Evolutionary conservation across 208 protist genomes (phyloP).

Genomic region (Leishmania turanica): DNA sequence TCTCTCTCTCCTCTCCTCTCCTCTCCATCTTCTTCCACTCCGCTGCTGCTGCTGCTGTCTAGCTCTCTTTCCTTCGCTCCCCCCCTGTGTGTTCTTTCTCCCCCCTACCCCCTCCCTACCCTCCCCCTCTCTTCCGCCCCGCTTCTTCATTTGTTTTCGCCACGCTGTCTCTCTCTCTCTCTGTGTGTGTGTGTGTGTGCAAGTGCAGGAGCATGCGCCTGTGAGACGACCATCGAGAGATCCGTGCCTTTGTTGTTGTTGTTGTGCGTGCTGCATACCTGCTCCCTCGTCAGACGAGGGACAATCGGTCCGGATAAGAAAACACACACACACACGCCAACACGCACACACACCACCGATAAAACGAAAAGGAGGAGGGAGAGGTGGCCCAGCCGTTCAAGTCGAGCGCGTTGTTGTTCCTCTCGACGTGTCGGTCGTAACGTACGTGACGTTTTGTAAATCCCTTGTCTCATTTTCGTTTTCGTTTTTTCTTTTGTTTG

Average conservation of each 20-base stretch:
- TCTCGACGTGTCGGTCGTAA: not conserved
- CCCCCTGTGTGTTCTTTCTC: not conserved
- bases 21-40: not conserved
- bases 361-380: no score
- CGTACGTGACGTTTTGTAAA: not conserved
- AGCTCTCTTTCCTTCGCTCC: not conserved
- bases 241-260: not conserved
- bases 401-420: not conserved
- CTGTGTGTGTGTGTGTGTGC: not conserved
- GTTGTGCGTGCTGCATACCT: not conserved
- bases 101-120: no score
- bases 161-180: not conserved
- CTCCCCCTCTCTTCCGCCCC: not conserved
- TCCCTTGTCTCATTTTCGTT: not conserved
- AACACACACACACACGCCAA: no score
- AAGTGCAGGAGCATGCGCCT: not conserved
- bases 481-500: not conserved
- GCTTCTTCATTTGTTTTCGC: constrained; percentile 1
- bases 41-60: constrained; percentile 9
- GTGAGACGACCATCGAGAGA: not conserved
- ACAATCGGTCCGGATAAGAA: not conserved
- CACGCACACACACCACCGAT: no score
- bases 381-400: not conserved
- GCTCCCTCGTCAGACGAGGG: not conserved
- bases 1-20: no score